Conservation (phyloP, 176 grass and related monocot genomes). For the Secale cereale region DNA sequence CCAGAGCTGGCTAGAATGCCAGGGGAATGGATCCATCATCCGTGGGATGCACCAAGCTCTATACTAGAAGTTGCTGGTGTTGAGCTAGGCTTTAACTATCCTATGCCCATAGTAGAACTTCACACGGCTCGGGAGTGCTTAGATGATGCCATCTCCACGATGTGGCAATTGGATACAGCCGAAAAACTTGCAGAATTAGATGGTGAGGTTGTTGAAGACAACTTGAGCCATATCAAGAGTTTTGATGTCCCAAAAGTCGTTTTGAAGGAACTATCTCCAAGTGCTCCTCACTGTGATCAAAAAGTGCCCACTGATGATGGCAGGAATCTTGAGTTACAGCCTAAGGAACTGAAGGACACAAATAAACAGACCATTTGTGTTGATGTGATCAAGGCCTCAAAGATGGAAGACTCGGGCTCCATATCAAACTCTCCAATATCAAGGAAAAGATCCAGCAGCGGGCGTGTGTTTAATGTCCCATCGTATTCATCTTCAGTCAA, state of each 20-base stretch:
- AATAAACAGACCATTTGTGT: constrained; percentile 22
- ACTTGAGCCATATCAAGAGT: constrained; percentile 58
- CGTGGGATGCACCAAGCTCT: constrained; percentile 77
- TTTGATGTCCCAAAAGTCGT: constrained; percentile 77
- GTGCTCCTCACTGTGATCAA: constrained; percentile 37
- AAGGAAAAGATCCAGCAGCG: constrained; percentile 62
- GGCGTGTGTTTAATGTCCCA: constrained; percentile 43
- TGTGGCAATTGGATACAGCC: constrained; percentile 87
- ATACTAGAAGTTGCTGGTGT: constrained; percentile 79
- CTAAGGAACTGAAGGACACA: constrained; percentile 19
- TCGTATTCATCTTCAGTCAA: constrained; percentile 32
- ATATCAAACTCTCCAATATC: constrained; percentile 57
- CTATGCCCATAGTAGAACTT: constrained; percentile 73
- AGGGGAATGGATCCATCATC: constrained; percentile 87
- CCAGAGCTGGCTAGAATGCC: constrained; percentile 93
- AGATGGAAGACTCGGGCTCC: constrained; percentile 41
- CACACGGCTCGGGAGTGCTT: constrained; percentile 62
- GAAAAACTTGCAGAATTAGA: constrained; percentile 46
- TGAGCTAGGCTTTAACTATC: constrained; percentile 86
- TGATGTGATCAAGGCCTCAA: constrained; percentile 30
- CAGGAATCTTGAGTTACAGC: constrained; percentile 3
- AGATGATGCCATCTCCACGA: constrained; percentile 73
- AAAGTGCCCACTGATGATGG: constrained; percentile 34
- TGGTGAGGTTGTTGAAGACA: constrained; percentile 83
- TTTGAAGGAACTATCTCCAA: constrained; percentile 53